These are phyloP conservation scores for Pleurotus cornucopiae DNA, from an alignment of 768 basidiomycete genomes.

Conservation along the genomic window DNA sequence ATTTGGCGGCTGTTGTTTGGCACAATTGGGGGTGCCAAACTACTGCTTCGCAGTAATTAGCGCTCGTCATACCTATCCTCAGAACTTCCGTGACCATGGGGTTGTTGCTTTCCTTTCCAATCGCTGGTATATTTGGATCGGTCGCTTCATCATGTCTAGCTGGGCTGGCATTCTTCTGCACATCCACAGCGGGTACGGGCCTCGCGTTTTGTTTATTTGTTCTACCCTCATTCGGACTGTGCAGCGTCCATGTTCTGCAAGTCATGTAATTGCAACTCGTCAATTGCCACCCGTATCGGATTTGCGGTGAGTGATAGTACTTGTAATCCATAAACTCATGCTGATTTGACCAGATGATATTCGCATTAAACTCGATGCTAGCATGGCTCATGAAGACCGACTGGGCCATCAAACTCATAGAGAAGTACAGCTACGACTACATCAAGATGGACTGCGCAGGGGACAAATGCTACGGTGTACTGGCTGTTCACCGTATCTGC, in stretches of 20 bases:
- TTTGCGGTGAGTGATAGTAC: constrained; percentile 64
- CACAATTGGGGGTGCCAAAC: neutral
- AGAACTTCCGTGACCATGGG: constrained; percentile 48
- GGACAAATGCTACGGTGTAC: constrained; percentile 93
- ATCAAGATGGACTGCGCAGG: constrained; percentile 96
- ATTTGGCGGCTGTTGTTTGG: neutral
- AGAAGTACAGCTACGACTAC: constrained; percentile 94
- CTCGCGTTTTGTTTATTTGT: neutral
- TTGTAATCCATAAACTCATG: neutral
- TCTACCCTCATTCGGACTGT: constrained; percentile 12
- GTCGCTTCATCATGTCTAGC: constrained; percentile 82
- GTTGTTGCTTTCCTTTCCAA: constrained; percentile 65
- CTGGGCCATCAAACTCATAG: constrained; percentile 78
- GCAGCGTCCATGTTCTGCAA: constrained; percentile 95
- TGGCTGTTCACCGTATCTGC: constrained; percentile 95
- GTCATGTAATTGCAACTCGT: constrained; percentile 98
- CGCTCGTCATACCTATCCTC: neutral
- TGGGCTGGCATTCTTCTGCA: constrained; percentile 81
- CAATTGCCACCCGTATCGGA: constrained; percentile 94
- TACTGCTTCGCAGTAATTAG: neutral
- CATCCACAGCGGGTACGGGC: constrained; percentile 69
- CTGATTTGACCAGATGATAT: constrained; percentile 67
- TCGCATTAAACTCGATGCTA: constrained; percentile 90
- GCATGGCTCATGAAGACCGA: constrained; percentile 97
- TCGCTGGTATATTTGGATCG: constrained; percentile 62